Evolutionary conservation across 1,284 basidiomycete species (phyloP), one percentile per base, ranked within the genome.

Genomic region (Cryptococcus sp.): DNA sequence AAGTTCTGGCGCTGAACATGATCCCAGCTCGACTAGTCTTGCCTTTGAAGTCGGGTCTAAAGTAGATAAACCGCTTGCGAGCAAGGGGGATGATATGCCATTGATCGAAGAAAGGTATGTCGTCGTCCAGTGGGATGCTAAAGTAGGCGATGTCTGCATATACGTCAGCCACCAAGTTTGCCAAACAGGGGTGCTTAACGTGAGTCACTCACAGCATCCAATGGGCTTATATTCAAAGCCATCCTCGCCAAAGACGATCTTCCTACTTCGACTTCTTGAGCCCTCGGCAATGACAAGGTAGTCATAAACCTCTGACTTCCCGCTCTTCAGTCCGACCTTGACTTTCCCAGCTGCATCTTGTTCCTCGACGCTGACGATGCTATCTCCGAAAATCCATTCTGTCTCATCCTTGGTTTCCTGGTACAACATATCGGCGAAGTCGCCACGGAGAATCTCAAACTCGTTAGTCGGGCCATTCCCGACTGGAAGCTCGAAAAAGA

Each of bases 361-460:
- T n/a, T 53, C 41, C 6, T 53, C 41, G 23, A 54, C 22, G 8
- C 19, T 25, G 20, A 22, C 47, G 15, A 58, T 50, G 19, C 44
- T 41, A 26, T 58, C 56, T 0, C 69, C 67, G 57, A 70, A 70
- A 40, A 69, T 52, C 62, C 65, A 63, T 20, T 51, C 46, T 11
- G 66, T 66, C 25, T 62, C 44, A n/a, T 61, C 61, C 23, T 64
- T 65, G 3, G 34, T 63, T 49, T 54, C 40, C 40, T 57, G 49
- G 56, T 61, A 54, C 49, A 68, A 1, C 72, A 72, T 73, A 49
- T 79, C 68, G 46, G 77, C 75, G 20, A 80, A 70, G 50, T 80
- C 65, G 50, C 78, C 76, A 22, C 78, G 69, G 29, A 74, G 58
- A 44, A 78, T 69, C 59, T 72, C 66, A 25, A 39, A 55, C 23